Evolutionary conservation across 2,329 filamentous ascomycete species (phyloP).

Genomic region (Dothistroma pini): DNA sequence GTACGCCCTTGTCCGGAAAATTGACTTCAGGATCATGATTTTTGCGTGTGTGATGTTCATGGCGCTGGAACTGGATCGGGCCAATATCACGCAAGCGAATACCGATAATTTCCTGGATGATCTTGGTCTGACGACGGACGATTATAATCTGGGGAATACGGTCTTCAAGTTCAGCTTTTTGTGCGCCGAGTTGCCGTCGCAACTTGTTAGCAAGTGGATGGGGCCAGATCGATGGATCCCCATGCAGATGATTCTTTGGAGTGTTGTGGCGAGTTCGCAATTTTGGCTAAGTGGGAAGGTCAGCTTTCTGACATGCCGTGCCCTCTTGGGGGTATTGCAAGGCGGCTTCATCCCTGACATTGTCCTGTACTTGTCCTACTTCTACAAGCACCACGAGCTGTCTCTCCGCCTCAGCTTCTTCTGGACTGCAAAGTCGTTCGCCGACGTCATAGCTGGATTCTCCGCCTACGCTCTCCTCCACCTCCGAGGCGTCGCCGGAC

Average conservation of each 20-base stretch:
- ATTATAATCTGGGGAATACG: slow-evolving; percentile 19
- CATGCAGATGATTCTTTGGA: slow-evolving; percentile 40
- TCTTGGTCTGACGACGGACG: slow-evolving; percentile 20
- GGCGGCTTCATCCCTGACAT: slow-evolving; percentile 45
- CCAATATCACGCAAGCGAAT: slow-evolving; percentile 25
- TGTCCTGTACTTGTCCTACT: slow-evolving; percentile 8
- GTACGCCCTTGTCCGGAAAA: slow-evolving; percentile 30
- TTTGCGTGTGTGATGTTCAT: slow-evolving; percentile 26
- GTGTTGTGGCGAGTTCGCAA: slow-evolving; percentile 35
- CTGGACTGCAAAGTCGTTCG: slow-evolving; percentile 25
- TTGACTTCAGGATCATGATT: slow-evolving; percentile 20
- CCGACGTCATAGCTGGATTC: slow-evolving; percentile 28
- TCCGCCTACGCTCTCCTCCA: slow-evolving; percentile 35
- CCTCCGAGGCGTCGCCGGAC: slow-evolving; percentile 40
- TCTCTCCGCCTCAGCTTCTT: slow-evolving; percentile 10
- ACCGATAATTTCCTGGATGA: slow-evolving; percentile 22
- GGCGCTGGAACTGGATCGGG: slow-evolving; percentile 24
- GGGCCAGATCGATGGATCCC: slow-evolving; percentile 47
- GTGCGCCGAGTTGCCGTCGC: slow-evolving; percentile 38
- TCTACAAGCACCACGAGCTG: slow-evolving; percentile 13
- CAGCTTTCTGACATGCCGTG: slow-evolving; percentile 36
- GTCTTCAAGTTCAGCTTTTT: slow-evolving; percentile 25
- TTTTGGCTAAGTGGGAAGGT: slow-evolving; percentile 27
- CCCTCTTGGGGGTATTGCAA: slow-evolving; percentile 39
- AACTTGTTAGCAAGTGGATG: slow-evolving; percentile 43